Conservation (phyloP, 768 basidiomycete genomes). For the Naematelia encephala region DNA sequence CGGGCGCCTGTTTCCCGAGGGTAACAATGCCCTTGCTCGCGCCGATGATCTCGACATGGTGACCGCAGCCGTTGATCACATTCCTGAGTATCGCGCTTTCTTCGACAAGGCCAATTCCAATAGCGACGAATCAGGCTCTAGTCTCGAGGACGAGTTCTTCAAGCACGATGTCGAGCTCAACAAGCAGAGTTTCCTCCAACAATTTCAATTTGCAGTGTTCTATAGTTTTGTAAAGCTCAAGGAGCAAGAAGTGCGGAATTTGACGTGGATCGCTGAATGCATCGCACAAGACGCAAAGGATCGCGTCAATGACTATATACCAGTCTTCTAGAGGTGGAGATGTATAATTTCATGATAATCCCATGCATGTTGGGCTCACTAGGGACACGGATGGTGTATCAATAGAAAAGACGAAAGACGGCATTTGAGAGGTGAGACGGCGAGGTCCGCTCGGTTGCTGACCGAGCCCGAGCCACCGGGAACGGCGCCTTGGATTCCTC, state of each 20-base stretch:
- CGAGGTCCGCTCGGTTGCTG: too few relatives aligned
- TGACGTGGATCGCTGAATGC: slow-evolving; percentile 79
- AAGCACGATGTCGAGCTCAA: slow-evolving; percentile 85
- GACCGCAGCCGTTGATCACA: slow-evolving; percentile 75
- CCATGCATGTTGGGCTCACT: too few relatives aligned
- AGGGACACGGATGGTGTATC: too few relatives aligned
- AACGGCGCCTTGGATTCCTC: too few relatives aligned
- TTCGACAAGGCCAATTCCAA: slow-evolving; percentile 61
- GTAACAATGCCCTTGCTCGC: slow-evolving; percentile 87
- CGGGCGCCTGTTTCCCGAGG: slow-evolving; percentile 89
- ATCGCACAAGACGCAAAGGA: slow-evolving; percentile 95
- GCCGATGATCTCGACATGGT: slow-evolving; percentile 96
- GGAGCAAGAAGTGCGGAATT: slow-evolving; percentile 55
- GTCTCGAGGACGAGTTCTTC: slow-evolving; percentile 92
- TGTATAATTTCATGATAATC: too few relatives aligned
- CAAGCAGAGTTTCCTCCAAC: slow-evolving; percentile 90
- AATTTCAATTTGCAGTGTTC: slow-evolving; percentile 90
- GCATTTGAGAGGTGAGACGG: too few relatives aligned
- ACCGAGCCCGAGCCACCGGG: too few relatives aligned
- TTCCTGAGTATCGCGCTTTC: slow-evolving; percentile 86
- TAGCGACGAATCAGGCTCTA: slow-evolving; percentile 57
- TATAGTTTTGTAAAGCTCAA: slow-evolving; percentile 67
- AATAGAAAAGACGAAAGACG: too few relatives aligned
- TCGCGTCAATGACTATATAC: slow-evolving; percentile 91
- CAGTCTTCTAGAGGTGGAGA: too few relatives aligned